These are phyloP conservation scores for Papiliotrema nemorosa DNA, from an alignment of 1,284 basidiomycete genomes.

Conservation along the genomic window DNA sequence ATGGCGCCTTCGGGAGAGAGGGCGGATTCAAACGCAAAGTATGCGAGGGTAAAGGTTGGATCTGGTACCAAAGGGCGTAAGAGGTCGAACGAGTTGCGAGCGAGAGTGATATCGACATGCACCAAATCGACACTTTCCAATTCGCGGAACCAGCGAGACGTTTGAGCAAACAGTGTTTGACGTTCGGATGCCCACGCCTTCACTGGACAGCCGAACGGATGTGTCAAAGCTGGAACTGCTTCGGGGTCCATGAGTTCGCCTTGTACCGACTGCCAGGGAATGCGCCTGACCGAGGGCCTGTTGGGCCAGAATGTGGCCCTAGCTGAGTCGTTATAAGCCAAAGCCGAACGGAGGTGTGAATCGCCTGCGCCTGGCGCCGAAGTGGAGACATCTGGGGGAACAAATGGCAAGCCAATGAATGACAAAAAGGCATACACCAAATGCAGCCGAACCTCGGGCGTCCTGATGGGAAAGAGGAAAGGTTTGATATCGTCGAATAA, in stretches of 20 bases:
- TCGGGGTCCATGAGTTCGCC: slow-evolving; percentile 50
- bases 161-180: slow-evolving; percentile 20
- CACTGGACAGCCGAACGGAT: slow-evolving; percentile 32
- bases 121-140: slow-evolving; percentile 30
- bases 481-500: slow-evolving; percentile 74
- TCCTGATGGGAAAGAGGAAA: slow-evolving; percentile 62
- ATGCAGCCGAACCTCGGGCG: slow-evolving; percentile 56
- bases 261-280: slow-evolving; percentile 41
- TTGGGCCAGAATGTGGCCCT: slow-evolving; percentile 36
- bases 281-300: slow-evolving; percentile 1
- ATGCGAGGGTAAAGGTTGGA: slow-evolving; percentile 42
- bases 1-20: slow-evolving; percentile 27
- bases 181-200: slow-evolving; percentile 33
- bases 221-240: slow-evolving; percentile 7
- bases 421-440: slow-evolving; percentile 74
- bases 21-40: slow-evolving; percentile 45
- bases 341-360: slow-evolving; percentile 41
- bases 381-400: slow-evolving; percentile 48
- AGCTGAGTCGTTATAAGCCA: slow-evolving; percentile 18
- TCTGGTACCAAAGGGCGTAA: slow-evolving; percentile 39
- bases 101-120: slow-evolving; percentile 31
- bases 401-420: slow-evolving; percentile 63
- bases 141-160: slow-evolving; percentile 43
- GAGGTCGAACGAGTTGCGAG: slow-evolving; percentile 26
- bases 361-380: slow-evolving; percentile 44